Evolutionary conservation across 306 rosid genomes (phyloP).

Genomic region (Sindora glabra): DNA sequence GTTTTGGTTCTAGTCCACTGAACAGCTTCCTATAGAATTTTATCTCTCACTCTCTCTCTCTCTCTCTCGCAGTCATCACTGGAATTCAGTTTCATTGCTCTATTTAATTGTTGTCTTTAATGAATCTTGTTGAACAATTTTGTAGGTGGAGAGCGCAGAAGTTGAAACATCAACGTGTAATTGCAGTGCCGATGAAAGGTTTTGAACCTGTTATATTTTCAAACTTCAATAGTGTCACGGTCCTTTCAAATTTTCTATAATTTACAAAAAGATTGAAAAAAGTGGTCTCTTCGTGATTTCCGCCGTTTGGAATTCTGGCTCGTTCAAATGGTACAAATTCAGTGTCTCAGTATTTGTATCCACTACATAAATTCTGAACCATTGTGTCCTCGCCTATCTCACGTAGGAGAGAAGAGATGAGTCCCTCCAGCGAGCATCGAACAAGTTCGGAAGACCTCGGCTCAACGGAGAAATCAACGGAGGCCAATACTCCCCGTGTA

Average conservation of each 20-base stretch:
- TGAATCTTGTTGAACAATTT: slow-evolving; percentile 18
- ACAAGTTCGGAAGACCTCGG: slow-evolving; percentile 31
- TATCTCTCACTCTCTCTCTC: neutral
- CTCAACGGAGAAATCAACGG: slow-evolving; percentile 22
- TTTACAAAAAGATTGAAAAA: slow-evolving; percentile 2
- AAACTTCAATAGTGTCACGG: slow-evolving; percentile 8
- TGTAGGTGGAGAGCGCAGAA: slow-evolving; percentile 62
- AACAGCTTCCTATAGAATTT: slow-evolving; percentile 1
- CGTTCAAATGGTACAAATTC: neutral
- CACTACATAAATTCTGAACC: neutral
- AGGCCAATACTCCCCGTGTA: slow-evolving; percentile 26
- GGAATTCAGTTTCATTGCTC: slow-evolving; percentile 14
- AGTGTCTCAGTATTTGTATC: neutral
- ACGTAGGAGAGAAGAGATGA: slow-evolving; percentile 66
- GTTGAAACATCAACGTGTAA: slow-evolving; percentile 59
- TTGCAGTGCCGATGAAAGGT: slow-evolving; percentile 57
- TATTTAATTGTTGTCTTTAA: slow-evolving; percentile 26
- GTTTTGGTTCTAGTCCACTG: neutral
- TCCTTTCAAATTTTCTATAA: slow-evolving; percentile 14
- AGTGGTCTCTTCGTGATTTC: neutral
- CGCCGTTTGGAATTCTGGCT: slow-evolving; percentile 6
- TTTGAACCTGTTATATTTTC: slow-evolving; percentile 4
- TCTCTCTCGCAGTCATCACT: neutral
- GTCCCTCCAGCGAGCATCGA: slow-evolving; percentile 34
- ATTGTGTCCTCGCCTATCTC: neutral